These are phyloP conservation scores for Fusarium incarnatum DNA, from an alignment of 2,329 filamentous ascomycete species.

Conservation along the genomic window DNA sequence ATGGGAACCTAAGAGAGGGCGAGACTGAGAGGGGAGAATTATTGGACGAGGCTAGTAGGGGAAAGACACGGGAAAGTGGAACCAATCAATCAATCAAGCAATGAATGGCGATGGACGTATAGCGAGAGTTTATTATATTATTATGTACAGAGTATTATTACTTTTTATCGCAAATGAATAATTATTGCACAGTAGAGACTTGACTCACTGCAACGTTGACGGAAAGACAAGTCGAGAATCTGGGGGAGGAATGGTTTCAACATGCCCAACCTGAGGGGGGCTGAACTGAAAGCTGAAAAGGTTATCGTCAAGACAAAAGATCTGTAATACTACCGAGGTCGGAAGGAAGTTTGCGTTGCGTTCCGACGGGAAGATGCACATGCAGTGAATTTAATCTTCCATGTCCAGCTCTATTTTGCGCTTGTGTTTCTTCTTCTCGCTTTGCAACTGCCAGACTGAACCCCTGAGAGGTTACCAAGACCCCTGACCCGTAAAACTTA, in stretches of 20 bases:
- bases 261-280: constrained; percentile 7
- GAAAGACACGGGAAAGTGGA: constrained; percentile 12
- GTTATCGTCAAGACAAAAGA: neutral
- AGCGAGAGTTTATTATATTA: neutral
- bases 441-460: constrained; percentile 5
- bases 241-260: constrained; percentile 34
- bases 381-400: neutral
- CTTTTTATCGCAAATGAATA: neutral
- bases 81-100: constrained; percentile 21
- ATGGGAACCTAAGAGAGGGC: neutral
- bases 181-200: too few species aligned
- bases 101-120: neutral
- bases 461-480: constrained; percentile 27
- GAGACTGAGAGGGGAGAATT: neutral
- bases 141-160: neutral
- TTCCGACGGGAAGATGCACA: constrained; percentile 3
- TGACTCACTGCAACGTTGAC: neutral
- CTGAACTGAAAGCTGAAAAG: neutral
- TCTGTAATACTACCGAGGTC: neutral
- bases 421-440: neutral
- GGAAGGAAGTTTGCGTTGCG: neutral
- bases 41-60: constrained; percentile 22
- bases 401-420: neutral
- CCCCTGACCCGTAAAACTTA: constrained; percentile 26
- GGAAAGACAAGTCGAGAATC: constrained; percentile 8